A percentile compares a stretch with the other conserved stretches of the same genome.
Conservation (phyloP, 805 yeast species). For the Schwanniomyces polymorphus region DNA sequence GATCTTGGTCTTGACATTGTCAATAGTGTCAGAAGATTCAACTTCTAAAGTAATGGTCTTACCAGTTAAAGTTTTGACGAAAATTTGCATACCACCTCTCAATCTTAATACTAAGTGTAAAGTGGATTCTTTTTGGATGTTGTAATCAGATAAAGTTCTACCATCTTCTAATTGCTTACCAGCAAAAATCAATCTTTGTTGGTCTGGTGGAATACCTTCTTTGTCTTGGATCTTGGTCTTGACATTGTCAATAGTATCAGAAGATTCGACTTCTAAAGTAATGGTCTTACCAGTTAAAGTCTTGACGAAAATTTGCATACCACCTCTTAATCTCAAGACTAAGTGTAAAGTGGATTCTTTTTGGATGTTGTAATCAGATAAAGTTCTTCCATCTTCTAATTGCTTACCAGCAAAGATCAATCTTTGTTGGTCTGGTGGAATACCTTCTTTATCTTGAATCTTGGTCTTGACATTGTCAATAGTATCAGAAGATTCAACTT, state of each 20-base stretch:
- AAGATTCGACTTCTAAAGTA: constrained; percentile 95
- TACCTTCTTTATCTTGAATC: constrained; percentile 99
- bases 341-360: constrained; percentile 96
- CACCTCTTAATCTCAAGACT: constrained; percentile 98
- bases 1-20: too few relatives aligned
- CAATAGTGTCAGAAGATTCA: constrained; percentile 96
- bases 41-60: constrained; percentile 83
- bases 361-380: constrained; percentile 97
- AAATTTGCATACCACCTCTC: constrained; percentile 80
- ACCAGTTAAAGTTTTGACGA: constrained; percentile 36
- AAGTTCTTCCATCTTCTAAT: constrained; percentile 96
- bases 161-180: constrained; percentile 99
- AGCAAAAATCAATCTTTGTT: constrained; percentile 98
- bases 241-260: constrained; percentile 96
- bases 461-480: constrained; percentile 95
- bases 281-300: constrained; percentile 64
- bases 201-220: constrained; percentile 99
- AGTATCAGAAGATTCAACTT: constrained; percentile 97
- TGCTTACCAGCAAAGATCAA: constrained; percentile 99
- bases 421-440: constrained; percentile 99
- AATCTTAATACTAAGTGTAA: constrained; percentile 94
- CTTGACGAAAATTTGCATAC: constrained; percentile 62
- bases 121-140: constrained; percentile 97
- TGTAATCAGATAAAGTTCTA: constrained; percentile 95
- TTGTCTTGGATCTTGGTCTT: constrained; percentile 96